These are phyloP conservation scores for Alternaria gansuensis DNA, from an alignment of 2,329 filamentous ascomycete species.

Conservation along the genomic window DNA sequence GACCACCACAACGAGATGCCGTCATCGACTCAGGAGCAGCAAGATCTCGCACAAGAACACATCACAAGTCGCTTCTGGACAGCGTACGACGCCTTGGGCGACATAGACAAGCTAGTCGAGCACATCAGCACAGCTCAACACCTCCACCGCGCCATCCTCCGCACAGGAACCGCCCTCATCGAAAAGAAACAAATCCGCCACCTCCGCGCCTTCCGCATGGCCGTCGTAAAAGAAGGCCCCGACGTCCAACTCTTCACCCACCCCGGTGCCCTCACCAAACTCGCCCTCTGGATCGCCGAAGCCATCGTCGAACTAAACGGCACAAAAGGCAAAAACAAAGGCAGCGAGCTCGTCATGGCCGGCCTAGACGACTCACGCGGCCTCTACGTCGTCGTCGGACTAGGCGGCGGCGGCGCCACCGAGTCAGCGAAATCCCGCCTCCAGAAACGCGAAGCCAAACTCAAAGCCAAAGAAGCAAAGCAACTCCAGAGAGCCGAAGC, in stretches of 20 bases:
- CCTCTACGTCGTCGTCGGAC: conserved; percentile 92
- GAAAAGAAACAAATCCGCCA: conserved; percentile 95
- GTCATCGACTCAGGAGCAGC: conserved; percentile 31
- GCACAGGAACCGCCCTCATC: conserved; percentile 88
- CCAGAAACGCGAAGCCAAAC: conserved; percentile 71
- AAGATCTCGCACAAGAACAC: conserved; percentile 54
- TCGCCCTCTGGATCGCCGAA: conserved; percentile 93
- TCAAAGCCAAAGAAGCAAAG: conserved; percentile 62
- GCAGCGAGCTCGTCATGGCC: conserved; percentile 88
- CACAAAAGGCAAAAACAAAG: conserved; percentile 71
- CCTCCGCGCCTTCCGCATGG: conserved; percentile 91
- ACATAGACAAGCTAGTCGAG: conserved; percentile 74
- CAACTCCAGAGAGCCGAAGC: conserved; percentile 67
- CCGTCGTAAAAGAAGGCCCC: conserved; percentile 92
- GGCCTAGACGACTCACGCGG: conserved; percentile 86
- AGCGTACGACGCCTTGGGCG: conserved; percentile 65
- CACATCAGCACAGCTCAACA: conserved; percentile 86
- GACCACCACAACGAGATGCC: conserved; percentile 41
- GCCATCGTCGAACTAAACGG: conserved; percentile 89
- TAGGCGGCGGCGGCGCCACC: conserved; percentile 82
- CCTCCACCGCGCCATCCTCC: conserved; percentile 89
- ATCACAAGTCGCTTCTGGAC: conserved; percentile 65
- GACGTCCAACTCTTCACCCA: conserved; percentile 93
- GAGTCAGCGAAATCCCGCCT: conserved; percentile 67
- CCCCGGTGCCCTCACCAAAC: conserved; percentile 88